phyloP scores from a whole-genome alignment of 2,329 filamentous ascomycete species.

The Phialophora expanda region DNA sequence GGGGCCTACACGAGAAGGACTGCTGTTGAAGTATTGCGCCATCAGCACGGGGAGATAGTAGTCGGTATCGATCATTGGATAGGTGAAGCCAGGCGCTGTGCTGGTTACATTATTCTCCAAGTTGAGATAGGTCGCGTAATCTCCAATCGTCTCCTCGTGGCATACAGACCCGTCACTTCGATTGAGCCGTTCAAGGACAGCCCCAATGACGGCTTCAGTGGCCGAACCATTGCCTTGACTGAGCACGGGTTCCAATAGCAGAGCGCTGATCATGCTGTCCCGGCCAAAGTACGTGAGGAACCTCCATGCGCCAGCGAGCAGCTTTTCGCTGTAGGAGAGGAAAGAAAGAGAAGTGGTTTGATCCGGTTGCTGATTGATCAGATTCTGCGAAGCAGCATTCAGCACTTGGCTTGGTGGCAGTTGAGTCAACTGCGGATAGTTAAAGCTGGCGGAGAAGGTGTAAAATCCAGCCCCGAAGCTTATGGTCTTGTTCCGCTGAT shows the following conservation, averaged over 20 bases:
- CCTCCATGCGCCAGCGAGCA: constrained; percentile 68
- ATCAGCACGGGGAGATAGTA: constrained; percentile 65
- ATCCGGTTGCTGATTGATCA: constrained; percentile 55
- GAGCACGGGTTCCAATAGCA: constrained; percentile 64
- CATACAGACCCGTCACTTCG: constrained; percentile 64
- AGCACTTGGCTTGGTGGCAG: constrained; percentile 58
- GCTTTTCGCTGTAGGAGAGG: constrained; percentile 66
- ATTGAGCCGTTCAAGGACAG: constrained; percentile 66
- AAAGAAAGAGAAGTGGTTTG: constrained; percentile 64
- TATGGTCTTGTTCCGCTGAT: constrained; percentile 52
- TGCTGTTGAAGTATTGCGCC: constrained; percentile 63
- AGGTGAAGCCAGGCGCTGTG: constrained; percentile 61
- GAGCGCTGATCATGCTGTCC: constrained; percentile 66
- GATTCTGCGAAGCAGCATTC: constrained; percentile 52
- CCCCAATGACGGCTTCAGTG: constrained; percentile 65
- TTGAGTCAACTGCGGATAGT: constrained; percentile 66
- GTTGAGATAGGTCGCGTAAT: constrained; percentile 68
- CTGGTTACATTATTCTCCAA: constrained; percentile 59
- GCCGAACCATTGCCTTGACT: constrained; percentile 61
- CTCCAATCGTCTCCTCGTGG: constrained; percentile 69
- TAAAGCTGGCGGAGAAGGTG: constrained; percentile 63
- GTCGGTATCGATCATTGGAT: constrained; percentile 68
- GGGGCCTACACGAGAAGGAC: constrained; percentile 47
- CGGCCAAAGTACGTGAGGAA: constrained; percentile 72
- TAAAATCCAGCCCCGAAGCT: constrained; percentile 62